These are phyloP conservation scores for Rugosomyces carneus DNA, from an alignment of 1,284 basidiomycete species.

Conservation along the genomic window DNA sequence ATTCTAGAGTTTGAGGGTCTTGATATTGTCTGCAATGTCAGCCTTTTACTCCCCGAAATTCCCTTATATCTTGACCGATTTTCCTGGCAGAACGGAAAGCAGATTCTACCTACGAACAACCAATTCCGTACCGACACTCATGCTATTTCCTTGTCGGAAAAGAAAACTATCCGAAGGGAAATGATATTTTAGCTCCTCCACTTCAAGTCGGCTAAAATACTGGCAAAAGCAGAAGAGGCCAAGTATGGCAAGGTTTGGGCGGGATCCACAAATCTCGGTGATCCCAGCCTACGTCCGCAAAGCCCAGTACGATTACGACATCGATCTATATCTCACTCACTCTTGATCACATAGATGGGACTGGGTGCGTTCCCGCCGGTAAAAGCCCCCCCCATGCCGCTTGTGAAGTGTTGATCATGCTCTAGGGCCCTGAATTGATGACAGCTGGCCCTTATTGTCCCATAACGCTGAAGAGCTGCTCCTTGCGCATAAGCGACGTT, in stretches of 20 bases:
- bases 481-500: conserved; percentile 52
- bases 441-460: conserved; percentile 65
- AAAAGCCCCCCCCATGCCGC: too few relatives aligned
- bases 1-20: conserved; percentile 65
- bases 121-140: conserved; percentile 63
- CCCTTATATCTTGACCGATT: too few relatives aligned
- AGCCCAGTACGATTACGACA: conserved; percentile 63
- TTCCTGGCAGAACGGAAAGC: conserved; percentile 61
- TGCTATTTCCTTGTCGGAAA: conserved; percentile 9
- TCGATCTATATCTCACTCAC: not conserved
- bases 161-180: conserved; percentile 27
- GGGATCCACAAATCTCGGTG: conserved; percentile 61
- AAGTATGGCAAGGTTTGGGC: conserved; percentile 63
- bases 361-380: conserved; percentile 47
- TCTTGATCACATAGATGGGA: conserved; percentile 50
- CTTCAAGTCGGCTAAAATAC: conserved; percentile 52
- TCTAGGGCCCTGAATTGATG: conserved; percentile 64
- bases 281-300: conserved; percentile 79
- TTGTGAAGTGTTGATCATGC: not conserved
- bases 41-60: conserved; percentile 39
- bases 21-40: conserved; percentile 76
- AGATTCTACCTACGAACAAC: conserved; percentile 64
- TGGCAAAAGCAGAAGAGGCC: conserved; percentile 46
- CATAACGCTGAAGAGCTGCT: conserved; percentile 47
- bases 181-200: conserved; percentile 44